These are phyloP conservation scores for Trametes coccinea DNA, from an alignment of 768 basidiomycete species.

Conservation along the genomic window DNA sequence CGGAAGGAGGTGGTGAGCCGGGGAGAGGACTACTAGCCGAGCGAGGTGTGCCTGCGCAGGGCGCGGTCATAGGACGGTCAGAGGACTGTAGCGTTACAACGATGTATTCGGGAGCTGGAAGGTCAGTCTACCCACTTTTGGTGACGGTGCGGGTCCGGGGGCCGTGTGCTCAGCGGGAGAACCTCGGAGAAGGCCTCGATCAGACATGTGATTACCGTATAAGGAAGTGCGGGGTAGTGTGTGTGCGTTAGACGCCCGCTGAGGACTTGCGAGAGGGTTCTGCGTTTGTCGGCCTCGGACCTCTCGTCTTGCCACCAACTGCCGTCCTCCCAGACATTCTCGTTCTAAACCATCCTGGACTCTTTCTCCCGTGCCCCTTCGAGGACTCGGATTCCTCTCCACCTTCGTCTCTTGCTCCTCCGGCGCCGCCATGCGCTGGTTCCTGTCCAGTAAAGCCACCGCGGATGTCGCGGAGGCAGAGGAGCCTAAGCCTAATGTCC, in stretches of 20 bases:
- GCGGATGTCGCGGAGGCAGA: slow-evolving; percentile 6
- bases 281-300: slow-evolving; percentile 18
- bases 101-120: slow-evolving; percentile 5
- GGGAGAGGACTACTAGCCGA: slow-evolving; percentile 72
- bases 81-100: slow-evolving; percentile 3
- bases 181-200: slow-evolving; percentile 8
- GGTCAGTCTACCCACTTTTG: slow-evolving; percentile 3
- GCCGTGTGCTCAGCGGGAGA: neutral
- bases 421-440: slow-evolving; percentile 13
- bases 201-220: slow-evolving; percentile 18
- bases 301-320: slow-evolving; percentile 17
- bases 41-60: neutral
- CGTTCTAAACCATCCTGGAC: slow-evolving; percentile 7
- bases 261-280: slow-evolving; percentile 8
- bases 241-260: neutral
- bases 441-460: slow-evolving; percentile 1
- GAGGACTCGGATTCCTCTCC: neutral
- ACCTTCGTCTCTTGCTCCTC: neutral
- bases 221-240: neutral
- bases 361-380: neutral
- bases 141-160: slow-evolving; percentile 12
- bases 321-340: neutral
- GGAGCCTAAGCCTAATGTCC: slow-evolving; percentile 6
- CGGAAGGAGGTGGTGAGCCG: slow-evolving; percentile 83
- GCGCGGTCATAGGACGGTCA: slow-evolving; percentile 14